phyloP scores from a whole-genome alignment of 1,139 yeast species.

The Saccharomycopsis hybrid region DNA sequence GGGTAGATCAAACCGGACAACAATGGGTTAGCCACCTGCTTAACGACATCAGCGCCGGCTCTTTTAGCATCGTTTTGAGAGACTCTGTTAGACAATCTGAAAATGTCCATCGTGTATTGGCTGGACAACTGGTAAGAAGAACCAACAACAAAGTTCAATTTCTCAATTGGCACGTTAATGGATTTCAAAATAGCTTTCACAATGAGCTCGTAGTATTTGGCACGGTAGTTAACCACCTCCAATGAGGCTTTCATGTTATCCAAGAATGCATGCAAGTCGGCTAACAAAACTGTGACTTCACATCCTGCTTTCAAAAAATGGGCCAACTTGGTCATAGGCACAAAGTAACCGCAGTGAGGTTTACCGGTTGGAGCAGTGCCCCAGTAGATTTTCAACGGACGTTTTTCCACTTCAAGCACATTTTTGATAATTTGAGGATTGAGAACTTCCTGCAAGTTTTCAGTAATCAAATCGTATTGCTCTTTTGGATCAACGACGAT shows the following conservation, averaged over 20 bases:
- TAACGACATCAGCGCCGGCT: conserved; percentile 99
- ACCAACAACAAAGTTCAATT: conserved; percentile 77
- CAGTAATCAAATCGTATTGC: conserved; percentile 72
- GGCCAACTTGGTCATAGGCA: conserved; percentile 94
- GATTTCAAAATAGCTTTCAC: conserved; percentile 81
- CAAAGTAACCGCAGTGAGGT: conserved; percentile 98
- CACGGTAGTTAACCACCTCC: conserved; percentile 85
- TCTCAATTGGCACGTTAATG: conserved; percentile 87
- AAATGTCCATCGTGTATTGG: conserved; percentile 82
- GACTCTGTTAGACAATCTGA: conserved; percentile 73
- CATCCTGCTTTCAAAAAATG: conserved; percentile 95
- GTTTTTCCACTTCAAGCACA: conserved; percentile 70
- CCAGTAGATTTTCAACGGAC: conserved; percentile 90
- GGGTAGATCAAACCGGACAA: conserved; percentile 95
- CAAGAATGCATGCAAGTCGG: conserved; percentile 93
- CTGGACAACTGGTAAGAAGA: conserved; percentile 77
- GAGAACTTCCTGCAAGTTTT: conserved; percentile 84
- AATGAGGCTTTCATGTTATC: conserved; percentile 98
- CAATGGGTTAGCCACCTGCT: conserved; percentile 91
- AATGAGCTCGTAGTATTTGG: conserved; percentile 76
- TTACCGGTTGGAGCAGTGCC: conserved; percentile 96
- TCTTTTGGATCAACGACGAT: conserved; percentile 46
- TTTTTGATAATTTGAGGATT: conserved; percentile 84
- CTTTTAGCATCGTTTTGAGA: conserved; percentile 96
- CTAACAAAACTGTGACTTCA: conserved; percentile 84